Conservation (phyloP, 2,329 filamentous ascomycete species). For the Orbilia quercus region DNA sequence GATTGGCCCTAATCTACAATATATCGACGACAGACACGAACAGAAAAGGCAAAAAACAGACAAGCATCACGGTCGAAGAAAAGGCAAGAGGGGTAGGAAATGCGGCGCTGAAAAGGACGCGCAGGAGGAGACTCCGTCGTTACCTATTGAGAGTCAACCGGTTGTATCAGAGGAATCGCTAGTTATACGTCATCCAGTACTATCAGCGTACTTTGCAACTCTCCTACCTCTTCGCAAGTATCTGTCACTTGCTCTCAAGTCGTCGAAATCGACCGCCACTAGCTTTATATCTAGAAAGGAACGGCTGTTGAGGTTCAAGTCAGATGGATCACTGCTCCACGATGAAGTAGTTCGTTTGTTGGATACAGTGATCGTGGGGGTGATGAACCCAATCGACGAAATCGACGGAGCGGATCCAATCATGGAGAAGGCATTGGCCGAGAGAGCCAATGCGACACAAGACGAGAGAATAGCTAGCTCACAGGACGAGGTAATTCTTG, state of each 20-base stretch:
- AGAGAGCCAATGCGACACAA: conserved; percentile 44
- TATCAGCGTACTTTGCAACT: conserved; percentile 75
- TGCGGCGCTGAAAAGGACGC: conserved; percentile 59
- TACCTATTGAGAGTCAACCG: conserved; percentile 9
- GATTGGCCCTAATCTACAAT: conserved; percentile 45
- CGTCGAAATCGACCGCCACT: conserved; percentile 33
- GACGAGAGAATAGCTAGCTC: conserved; percentile 38
- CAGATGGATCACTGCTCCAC: conserved; percentile 33
- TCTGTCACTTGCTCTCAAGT: conserved; percentile 63
- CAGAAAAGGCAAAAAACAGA: conserved; percentile 17
- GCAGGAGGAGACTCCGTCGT: conserved; percentile 18
- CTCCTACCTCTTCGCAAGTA: conserved; percentile 77
- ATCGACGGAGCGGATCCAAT: conserved; percentile 32
- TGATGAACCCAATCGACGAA: conserved; percentile 60
- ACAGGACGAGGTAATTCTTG: conserved; percentile 30
- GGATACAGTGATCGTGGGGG: conserved; percentile 76
- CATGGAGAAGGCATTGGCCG: conserved; percentile 34
- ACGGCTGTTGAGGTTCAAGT: conserved; percentile 38
- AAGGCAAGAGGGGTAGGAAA: conserved; percentile 5
- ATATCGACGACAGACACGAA: conserved; percentile 17
- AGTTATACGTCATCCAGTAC: conserved; percentile 70
- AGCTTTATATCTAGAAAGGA: conserved; percentile 41
- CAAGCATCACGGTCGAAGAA: conserved; percentile 61
- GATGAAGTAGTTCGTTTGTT: conserved; percentile 70
- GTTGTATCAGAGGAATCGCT: conserved; percentile 12